Conservation (phyloP, 176 grass and related monocot species). For the Rhynchospora tenuis region DNA sequence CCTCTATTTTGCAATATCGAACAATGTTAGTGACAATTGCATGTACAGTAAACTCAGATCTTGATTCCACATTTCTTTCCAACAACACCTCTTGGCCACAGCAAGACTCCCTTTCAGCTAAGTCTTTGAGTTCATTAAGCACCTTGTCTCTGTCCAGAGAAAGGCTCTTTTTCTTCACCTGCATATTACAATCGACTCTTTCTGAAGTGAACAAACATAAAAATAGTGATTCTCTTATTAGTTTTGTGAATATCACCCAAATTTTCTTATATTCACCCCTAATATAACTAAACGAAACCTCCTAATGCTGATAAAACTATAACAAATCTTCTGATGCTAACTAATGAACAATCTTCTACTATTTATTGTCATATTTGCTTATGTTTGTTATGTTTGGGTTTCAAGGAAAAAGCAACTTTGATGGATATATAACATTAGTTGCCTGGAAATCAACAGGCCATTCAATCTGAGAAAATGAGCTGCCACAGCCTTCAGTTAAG, state of each 20-base stretch:
- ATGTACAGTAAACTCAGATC: constrained; percentile 40
- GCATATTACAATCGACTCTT: constrained; percentile 24
- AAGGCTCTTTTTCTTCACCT: constrained; percentile 59
- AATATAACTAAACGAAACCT: not conserved
- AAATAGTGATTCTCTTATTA: not conserved
- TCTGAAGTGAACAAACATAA: not conserved
- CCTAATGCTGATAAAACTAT: not conserved
- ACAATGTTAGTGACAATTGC: constrained; percentile 64
- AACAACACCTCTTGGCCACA: constrained; percentile 54
- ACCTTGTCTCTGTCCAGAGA: constrained; percentile 43
- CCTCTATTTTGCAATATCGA: constrained; percentile 33
- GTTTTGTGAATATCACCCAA: not conserved
- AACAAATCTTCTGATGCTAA: not conserved
- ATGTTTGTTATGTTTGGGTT: not conserved
- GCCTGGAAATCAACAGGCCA: constrained; percentile 81
- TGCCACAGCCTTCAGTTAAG: constrained; percentile 78
- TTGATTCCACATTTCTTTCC: constrained; percentile 41
- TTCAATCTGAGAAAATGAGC: constrained; percentile 52
- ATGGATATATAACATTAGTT: constrained; percentile 20
- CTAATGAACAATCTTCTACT: not conserved
- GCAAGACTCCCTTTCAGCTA: constrained; percentile 36
- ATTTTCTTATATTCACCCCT: not conserved
- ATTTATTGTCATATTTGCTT: not conserved
- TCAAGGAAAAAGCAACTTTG: not conserved
- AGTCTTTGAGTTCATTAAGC: constrained; percentile 35